These are phyloP conservation scores for Colletotrichum tanaceti DNA, from an alignment of 2,329 filamentous ascomycete genomes.

Conservation along the genomic window DNA sequence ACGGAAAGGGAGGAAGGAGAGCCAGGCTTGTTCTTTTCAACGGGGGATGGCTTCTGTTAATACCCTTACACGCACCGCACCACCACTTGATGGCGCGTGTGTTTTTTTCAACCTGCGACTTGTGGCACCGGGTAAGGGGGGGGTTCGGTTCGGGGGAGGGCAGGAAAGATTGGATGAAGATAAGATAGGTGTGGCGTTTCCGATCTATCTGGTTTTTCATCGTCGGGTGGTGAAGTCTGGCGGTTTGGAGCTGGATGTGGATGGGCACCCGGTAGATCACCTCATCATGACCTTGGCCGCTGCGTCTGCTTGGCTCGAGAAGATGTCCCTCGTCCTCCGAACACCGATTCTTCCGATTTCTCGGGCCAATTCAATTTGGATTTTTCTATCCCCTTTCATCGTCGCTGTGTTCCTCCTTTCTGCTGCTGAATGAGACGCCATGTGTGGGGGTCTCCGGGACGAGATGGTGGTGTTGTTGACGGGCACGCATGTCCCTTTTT, in stretches of 20 bases:
- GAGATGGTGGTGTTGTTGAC: background rate
- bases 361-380: background rate
- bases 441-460: background rate
- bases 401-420: background rate
- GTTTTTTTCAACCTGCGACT: background rate
- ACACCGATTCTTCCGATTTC: no score
- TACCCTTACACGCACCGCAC: background rate
- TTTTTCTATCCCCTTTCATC: no score
- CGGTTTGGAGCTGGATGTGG: background rate
- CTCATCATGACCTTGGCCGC: background rate
- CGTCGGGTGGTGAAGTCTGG: no score
- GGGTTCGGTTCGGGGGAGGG: background rate
- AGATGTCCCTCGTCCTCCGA: background rate
- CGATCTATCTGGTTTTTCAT: background rate
- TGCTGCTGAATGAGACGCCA: background rate
- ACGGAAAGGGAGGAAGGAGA: background rate
- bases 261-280: background rate
- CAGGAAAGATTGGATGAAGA: slow-evolving; percentile 16
- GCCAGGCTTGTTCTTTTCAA: background rate
- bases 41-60: background rate
- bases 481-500: no score
- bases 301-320: background rate
- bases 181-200: background rate
- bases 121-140: background rate
- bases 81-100: slow-evolving; percentile 27